Base-by-base conservation (phyloP, 176 grass and related monocot genomes). In the Oryza punctata region DNA sequence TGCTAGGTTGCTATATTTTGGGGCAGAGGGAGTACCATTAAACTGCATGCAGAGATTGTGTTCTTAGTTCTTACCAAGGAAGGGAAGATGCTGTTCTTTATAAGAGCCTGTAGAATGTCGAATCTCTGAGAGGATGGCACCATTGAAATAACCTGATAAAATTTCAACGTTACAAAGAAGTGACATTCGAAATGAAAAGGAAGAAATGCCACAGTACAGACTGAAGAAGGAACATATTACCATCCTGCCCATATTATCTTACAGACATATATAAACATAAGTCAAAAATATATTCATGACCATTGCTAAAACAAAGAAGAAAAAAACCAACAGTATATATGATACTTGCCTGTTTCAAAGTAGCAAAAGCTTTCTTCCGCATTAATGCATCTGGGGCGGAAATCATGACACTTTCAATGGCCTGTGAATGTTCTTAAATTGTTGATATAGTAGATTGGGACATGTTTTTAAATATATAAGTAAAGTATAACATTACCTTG, bases 361-460 rank as follows among this genome's bases (percentile, higher is more conserved):
- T 35, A 81, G 71, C 70, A 91, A 93, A 94, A 77, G 92, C 90
- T 68, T 93, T 94, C 83, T 93, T 97, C 61, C 92, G 66, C 74
- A 88, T 71, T 71, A 84, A 79, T 70, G 84, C 75, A 84, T 90
- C 90, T 30, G 91, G 78, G 68, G 90, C 81, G 78, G 81, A 63
- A 72, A 97, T 97, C 86, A 94, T 97, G 44, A 97, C 80, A 7
- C 63, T 90, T 90, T 94, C 88, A 82, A 97, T 89, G 75, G 86
- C 86, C 95, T 97, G 77, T 79, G 72, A 72, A 70, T 85, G 35
- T 82, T 44, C 65, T 14, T 84, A 71, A 40, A 45, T 79, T 81
- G 35, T 85, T 69, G 60, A 81, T 52, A 78, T 32, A 73, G 60
- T 63, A 85, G 63, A 83, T 63, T 57, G 13, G 59, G 65, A 72